phyloP scores from a whole-genome alignment of 169 alveolate genomes.

The Eimeria necatrix region DNA sequence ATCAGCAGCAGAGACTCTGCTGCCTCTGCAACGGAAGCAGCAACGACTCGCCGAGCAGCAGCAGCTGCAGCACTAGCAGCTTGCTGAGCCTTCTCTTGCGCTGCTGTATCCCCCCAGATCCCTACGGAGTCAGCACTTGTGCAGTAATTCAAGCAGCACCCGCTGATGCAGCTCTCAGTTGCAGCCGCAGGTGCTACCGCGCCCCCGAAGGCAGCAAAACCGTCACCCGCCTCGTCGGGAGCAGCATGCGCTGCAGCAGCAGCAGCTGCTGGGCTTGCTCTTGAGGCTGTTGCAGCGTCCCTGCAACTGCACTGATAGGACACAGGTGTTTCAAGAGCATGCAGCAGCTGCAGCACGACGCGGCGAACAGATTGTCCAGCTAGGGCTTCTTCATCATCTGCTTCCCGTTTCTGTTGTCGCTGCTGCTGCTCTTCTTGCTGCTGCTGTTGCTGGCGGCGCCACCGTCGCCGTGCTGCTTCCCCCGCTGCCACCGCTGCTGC shows the following conservation, averaged over 20 bases:
- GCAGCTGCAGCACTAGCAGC: conserved; percentile 3
- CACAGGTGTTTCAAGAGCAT: neutral
- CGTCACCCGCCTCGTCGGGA: neutral
- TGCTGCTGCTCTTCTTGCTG: conserved; percentile 7
- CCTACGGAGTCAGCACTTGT: neutral
- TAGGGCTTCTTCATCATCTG: conserved; percentile 8
- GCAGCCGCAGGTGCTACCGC: neutral
- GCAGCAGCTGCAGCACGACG: conserved; percentile 42
- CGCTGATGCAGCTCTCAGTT: neutral
- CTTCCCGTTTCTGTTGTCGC: conserved; percentile 27
- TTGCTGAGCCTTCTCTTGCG: neutral
- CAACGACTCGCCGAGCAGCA: neutral
- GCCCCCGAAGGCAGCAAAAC: neutral
- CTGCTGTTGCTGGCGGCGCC: conserved; percentile 11
- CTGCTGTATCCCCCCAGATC: neutral
- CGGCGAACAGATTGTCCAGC: conserved; percentile 20
- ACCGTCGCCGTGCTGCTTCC: neutral
- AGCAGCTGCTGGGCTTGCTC: conserved; percentile 27
- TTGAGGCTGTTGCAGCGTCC: neutral
- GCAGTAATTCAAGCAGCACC: neutral
- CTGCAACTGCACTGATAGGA: conserved; percentile 6
- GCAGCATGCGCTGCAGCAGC: neutral
- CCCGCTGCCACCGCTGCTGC: neutral
- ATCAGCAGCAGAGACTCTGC: conserved; percentile 34
- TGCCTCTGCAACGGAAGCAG: conserved; percentile 49